Base-by-base conservation (phyloP, 768 basidiomycete genomes). In the Suillus ampliporus region DNA sequence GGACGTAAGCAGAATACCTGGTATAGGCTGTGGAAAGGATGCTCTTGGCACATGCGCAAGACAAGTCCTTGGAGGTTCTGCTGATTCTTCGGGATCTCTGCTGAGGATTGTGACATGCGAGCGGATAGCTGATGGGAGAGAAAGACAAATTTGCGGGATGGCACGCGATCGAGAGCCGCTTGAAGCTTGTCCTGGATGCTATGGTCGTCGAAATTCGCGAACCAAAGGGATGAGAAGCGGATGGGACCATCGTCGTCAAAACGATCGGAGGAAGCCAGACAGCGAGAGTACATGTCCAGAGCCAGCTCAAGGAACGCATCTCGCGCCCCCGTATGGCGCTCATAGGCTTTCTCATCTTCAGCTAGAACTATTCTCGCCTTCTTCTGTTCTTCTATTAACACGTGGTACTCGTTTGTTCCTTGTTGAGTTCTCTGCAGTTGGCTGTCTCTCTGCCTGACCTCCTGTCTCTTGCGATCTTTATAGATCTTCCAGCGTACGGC, bases 71-170 rank as follows among this genome's bases (percentile, higher is more conserved):
- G 86, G 6, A 99, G 80, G 62, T 82, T 86, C 23, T 74, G 68
- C 69, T 95, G 93, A 58, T 79, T 81, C 46, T 75, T 65, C 6
- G 76, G 62, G 40, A 76, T 40, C 3, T 70, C 53, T 26, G 72
- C 68, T 10, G 72, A 65, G 17, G 80, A 62, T 48, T 78, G 84
- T 14, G 89, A 85, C 35, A 99, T 82, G 9, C 96, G 86, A n/a
- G 97, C 95, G 0, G 95, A 89, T 5, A 99, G 85, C 76, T 99
- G 97, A 76, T 96, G 94, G 79, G 94, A 89, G 59, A 99, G 82
- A 74, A 95, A 94, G 48, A 97, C 84, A 70, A 98, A 91, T 74
- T 99, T 99, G 63, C 86, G 83, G 0, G 95, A 92, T 1, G 95
- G 92, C 43, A 96, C 84, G 2, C 82, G 79, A 52, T 76, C 74